Evolutionary conservation across 108 stramenopile genomes (phyloP), one percentile per base, ranked within the genome.

Genomic region (Cyclotella cryptica): DNA sequence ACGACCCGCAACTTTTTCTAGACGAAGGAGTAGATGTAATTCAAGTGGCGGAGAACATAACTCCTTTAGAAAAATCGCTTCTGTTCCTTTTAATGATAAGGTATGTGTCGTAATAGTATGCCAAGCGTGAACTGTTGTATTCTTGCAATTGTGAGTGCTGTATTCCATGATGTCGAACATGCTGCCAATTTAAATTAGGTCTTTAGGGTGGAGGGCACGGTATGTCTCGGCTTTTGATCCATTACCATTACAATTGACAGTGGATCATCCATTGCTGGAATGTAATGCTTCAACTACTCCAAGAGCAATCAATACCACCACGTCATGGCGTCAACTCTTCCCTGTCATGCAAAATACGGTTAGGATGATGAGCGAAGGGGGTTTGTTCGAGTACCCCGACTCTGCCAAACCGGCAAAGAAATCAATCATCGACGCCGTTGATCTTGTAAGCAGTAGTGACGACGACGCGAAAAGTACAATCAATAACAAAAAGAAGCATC

Each of bases 161-260:
- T 62, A 19, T 17, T 40, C 15, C 26, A 35, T 41, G 7, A 41
- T 53, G 51, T 30, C 40, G 6, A 26, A 26, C 44, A n/a, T 58
- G 40, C 52, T 42, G 35, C 35, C 35, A 5, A 6, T 35, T 35
- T 35, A 59, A 55, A 55, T 19, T 51, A 86, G 93, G 73, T 91
- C 90, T 3, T 40, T 92, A 67, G 87, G 90, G 14, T 95, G 94
- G 94, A 84, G 89, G 67, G 88, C 88, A 53, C 86, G 94, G 13
- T 89, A 82, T 69, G 90, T 92, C n/a, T 52, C 85, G 30, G 79
- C 87, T 11, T 27, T 95, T 3, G 78, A 86, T 57, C 90, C 92
- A 0, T 85, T 87, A 19, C 54, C 72, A 10, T 64, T 78, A 54
- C 87, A 91, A 76, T 78, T 95, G 30, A 88, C 90, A 53, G 85